These are phyloP conservation scores for Pleurotus salmoneostramineus DNA, from an alignment of 768 basidiomycete genomes.

Conservation along the genomic window DNA sequence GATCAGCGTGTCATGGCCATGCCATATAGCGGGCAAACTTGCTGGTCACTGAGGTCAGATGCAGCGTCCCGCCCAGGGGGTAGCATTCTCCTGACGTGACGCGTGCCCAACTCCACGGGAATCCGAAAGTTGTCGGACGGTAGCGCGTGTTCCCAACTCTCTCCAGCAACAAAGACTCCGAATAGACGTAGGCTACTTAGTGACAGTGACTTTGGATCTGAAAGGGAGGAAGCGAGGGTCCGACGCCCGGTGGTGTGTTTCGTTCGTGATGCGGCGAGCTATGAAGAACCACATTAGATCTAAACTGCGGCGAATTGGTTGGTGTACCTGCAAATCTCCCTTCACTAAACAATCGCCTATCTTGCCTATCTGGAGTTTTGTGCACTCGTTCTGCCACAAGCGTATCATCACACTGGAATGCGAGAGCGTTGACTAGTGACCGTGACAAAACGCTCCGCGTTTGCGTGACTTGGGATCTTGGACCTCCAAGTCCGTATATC, in stretches of 20 bases:
- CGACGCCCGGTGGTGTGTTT: conserved; percentile 68
- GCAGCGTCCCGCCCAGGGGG: conserved; percentile 55
- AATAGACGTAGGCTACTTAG: conserved; percentile 69
- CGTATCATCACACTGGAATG: conserved; percentile 29
- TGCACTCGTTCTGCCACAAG: conserved; percentile 44
- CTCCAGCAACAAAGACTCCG: conserved; percentile 66
- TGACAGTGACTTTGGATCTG: conserved; percentile 57
- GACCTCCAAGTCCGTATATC: conserved; percentile 61
- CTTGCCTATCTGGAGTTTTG: conserved; percentile 45
- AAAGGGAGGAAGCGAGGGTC: conserved; percentile 72
- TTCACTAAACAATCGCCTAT: conserved; percentile 49
- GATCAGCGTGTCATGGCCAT: conserved; percentile 51
- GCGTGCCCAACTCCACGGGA: conserved; percentile 42
- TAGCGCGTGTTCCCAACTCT: conserved; percentile 66
- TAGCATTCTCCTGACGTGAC: conserved; percentile 51
- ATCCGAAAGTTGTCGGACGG: conserved; percentile 35
- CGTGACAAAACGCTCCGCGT: too few species aligned
- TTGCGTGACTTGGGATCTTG: conserved; percentile 8
- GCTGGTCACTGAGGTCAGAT: conserved; percentile 59
- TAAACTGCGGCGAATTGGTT: too few species aligned
- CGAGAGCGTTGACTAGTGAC: conserved; percentile 32
- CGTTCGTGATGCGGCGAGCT: conserved; percentile 61
- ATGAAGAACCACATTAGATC: too few species aligned
- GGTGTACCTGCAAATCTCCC: conserved; percentile 43
- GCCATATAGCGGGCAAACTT: conserved; percentile 72